Conservation (phyloP, 2,329 filamentous ascomycete species). For the Arthroderma sp. region DNA sequence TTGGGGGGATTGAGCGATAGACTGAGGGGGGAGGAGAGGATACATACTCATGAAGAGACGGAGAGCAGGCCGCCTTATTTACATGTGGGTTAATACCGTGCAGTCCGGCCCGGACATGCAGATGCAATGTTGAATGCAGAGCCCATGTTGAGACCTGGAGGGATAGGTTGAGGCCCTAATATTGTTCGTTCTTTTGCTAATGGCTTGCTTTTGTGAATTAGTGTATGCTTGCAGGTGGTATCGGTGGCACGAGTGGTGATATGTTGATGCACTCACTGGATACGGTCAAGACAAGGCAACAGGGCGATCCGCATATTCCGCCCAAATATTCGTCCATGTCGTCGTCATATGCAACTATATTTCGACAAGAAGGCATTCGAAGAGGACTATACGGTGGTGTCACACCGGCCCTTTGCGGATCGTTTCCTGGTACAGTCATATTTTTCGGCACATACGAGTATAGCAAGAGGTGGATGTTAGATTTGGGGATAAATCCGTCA, state of each 20-base stretch:
- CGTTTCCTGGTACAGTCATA: conserved; percentile 82
- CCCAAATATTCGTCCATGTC: conserved; percentile 86
- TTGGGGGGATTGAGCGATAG: conserved; percentile 16
- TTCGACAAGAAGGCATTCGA: conserved; percentile 76
- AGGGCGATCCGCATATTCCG: conserved; percentile 86
- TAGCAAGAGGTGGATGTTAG: conserved; percentile 81
- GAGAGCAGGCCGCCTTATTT: conserved; percentile 16
- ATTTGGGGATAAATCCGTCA: conserved; percentile 67
- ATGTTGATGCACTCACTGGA: conserved; percentile 98
- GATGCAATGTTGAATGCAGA: too few relatives aligned
- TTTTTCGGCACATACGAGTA: conserved; percentile 97
- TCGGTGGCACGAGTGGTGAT: conserved; percentile 86
- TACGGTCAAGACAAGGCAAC: conserved; percentile 95
- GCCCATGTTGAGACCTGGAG: too few relatives aligned
- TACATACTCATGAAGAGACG: conserved; percentile 16
- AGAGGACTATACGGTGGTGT: conserved; percentile 90
- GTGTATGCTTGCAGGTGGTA: conserved; percentile 90
- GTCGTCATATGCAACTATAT: conserved; percentile 84
- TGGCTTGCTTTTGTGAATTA: conserved; percentile 28
- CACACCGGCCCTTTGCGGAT: conserved; percentile 77
- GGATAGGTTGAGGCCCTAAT: too few relatives aligned
- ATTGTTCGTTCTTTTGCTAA: background rate
- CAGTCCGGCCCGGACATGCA: too few relatives aligned
- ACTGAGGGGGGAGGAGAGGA: conserved; percentile 15
- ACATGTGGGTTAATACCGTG: conserved; percentile 12